Evolutionary conservation across 139 green algal species (phyloP).

Genomic region (Coelastrella sp.): DNA sequence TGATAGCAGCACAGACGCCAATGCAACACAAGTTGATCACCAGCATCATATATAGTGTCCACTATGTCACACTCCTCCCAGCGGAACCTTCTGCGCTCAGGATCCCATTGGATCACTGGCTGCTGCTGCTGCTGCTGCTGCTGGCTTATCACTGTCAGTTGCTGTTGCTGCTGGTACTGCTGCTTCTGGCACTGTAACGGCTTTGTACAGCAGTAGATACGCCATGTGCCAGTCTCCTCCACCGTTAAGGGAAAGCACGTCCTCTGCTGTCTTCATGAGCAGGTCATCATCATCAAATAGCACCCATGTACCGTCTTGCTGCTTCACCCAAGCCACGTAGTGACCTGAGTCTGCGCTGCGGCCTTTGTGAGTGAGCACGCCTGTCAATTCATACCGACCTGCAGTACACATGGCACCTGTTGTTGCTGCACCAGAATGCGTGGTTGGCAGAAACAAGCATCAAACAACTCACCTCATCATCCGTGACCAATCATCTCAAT

Average conservation of each 20-base stretch:
- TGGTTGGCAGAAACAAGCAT: neutral
- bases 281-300: conserved; percentile 97
- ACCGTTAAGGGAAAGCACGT: conserved; percentile 90
- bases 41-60: neutral
- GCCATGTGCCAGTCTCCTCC: conserved; percentile 99
- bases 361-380: conserved; percentile 98
- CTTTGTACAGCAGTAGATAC: conserved; percentile 93
- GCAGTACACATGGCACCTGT: conserved; percentile 39
- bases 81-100: neutral
- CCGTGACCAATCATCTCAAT: no score
- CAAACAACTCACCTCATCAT: neutral
- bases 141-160: neutral
- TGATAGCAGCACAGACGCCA: neutral
- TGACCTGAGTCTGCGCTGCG: conserved; percentile 95
- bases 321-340: conserved; percentile 96
- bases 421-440: neutral
- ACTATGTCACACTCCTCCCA: no score
- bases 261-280: conserved; percentile 84
- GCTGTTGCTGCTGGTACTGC: conserved; percentile 3
- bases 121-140: conserved; percentile 32
- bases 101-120: neutral
- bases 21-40: neutral
- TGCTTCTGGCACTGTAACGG: conserved; percentile 66
- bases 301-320: conserved; percentile 90
- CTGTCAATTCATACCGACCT: conserved; percentile 92